Conservation (phyloP, 495 filamentous ascomycete genomes). For the Penicillium psychrofluorescens region DNA sequence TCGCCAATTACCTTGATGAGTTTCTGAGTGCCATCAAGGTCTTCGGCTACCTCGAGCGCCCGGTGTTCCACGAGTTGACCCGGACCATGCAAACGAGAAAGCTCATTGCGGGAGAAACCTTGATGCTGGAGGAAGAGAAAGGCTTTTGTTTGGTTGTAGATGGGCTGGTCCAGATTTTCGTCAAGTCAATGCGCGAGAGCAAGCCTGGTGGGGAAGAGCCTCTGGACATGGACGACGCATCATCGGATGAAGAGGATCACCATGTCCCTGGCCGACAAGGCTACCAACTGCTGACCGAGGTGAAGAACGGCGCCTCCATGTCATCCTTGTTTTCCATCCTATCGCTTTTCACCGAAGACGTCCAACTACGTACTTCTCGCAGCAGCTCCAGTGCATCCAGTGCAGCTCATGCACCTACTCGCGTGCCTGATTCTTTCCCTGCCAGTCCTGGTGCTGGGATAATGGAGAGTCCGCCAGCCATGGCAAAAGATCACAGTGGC, state of each 20-base stretch:
- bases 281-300: conserved; percentile 93
- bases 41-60: conserved; percentile 92
- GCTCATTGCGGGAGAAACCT: conserved; percentile 88
- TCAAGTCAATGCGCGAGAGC: conserved; percentile 71
- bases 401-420: conserved; percentile 19
- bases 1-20: conserved; percentile 93
- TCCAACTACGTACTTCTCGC: conserved; percentile 61
- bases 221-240: conserved; percentile 18
- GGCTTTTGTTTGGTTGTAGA: conserved; percentile 97
- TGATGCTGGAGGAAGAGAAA: conserved; percentile 94
- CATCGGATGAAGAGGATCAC: conserved; percentile 61
- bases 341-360: conserved; percentile 91
- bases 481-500: conserved; percentile 12
- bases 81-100: conserved; percentile 97
- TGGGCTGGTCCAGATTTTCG: conserved; percentile 95
- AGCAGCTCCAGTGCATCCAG: conserved; percentile 38
- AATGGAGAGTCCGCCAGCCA: conserved; percentile 29
- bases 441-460: conserved; percentile 31
- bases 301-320: conserved; percentile 98
- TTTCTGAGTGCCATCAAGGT: conserved; percentile 99
- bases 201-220: conserved; percentile 23
- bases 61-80: conserved; percentile 95
- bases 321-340: conserved; percentile 96
- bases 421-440: conserved; percentile 39
- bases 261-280: conserved; percentile 56